phyloP scores from a whole-genome alignment of 495 filamentous ascomycete species.

The Bombardia bombarda region DNA sequence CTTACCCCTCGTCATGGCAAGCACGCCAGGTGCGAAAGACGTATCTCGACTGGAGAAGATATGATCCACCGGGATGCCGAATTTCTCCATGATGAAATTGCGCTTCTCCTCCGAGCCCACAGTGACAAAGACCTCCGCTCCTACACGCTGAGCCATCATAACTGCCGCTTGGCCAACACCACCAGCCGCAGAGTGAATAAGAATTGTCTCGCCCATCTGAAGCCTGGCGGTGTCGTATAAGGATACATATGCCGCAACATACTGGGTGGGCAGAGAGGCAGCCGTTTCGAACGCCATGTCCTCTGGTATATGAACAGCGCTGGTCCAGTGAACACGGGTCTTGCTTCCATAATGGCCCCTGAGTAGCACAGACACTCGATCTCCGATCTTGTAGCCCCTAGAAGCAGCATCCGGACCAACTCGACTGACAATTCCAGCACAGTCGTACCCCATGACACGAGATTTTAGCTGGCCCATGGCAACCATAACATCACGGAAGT shows the following conservation, averaged over 20 bases:
- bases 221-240: conserved; percentile 30
- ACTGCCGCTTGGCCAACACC: conserved; percentile 53
- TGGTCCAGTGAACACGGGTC: conserved; percentile 7
- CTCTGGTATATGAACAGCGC: conserved; percentile 33
- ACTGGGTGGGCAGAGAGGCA: conserved; percentile 45
- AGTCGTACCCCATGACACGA: conserved; percentile 35
- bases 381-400: conserved; percentile 32
- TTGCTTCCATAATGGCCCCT: conserved; percentile 20
- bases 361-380: conserved; percentile 36
- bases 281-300: conserved; percentile 40
- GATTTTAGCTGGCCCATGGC: conserved; percentile 41
- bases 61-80: conserved; percentile 39
- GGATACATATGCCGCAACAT: conserved; percentile 45
- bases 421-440: conserved; percentile 38
- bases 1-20: conserved; percentile 33
- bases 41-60: conserved; percentile 42
- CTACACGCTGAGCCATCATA: conserved; percentile 39
- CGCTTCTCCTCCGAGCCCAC: conserved; percentile 41
- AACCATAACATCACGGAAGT: conserved; percentile 41
- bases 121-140: conserved; percentile 49
- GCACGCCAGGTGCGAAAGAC: conserved; percentile 36
- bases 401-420: conserved; percentile 42
- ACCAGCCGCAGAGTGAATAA: conserved; percentile 53
- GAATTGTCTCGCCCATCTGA: conserved; percentile 41
- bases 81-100: conserved; percentile 35